Evolutionary conservation across 2,329 filamentous ascomycete species (phyloP).

Genomic region (Aspergillus piperis): DNA sequence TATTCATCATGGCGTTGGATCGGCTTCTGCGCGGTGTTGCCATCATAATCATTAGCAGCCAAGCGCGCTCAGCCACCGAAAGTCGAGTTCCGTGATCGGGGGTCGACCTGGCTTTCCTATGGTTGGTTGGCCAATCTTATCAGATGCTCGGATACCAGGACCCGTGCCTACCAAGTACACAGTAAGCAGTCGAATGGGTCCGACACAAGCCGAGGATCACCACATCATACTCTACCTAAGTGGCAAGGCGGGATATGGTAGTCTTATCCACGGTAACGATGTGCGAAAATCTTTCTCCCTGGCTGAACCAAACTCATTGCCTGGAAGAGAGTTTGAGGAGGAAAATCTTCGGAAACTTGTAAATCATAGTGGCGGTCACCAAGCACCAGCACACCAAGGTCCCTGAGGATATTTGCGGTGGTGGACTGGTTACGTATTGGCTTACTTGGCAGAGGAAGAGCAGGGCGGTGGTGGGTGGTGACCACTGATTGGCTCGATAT

Average conservation of each 20-base stretch:
- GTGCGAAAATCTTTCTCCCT: neutral
- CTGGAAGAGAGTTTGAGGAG: neutral
- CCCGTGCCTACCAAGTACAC: neutral
- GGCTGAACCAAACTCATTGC: neutral
- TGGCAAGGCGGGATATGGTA: neutral
- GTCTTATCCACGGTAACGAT: neutral
- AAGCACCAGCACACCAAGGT: constrained; percentile 3
- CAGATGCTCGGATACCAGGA: constrained; percentile 14
- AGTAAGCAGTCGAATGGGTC: neutral
- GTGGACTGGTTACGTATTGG: constrained; percentile 3
- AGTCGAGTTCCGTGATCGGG: neutral
- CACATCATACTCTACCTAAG: neutral
- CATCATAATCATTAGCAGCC: neutral
- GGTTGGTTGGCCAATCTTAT: constrained; percentile 16
- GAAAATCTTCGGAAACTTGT: neutral
- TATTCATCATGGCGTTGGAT: neutral
- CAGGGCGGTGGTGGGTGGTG: neutral
- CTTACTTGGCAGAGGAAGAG: neutral
- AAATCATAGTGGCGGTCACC: neutral
- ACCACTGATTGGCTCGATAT: constrained; percentile 16
- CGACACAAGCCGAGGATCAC: constrained; percentile 5
- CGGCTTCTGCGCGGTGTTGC: neutral
- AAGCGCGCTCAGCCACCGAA: neutral
- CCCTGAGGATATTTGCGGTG: neutral
- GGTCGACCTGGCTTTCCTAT: neutral